Base-by-base conservation (phyloP, 2,329 filamentous ascomycete genomes). In the Neonectria hederae region DNA sequence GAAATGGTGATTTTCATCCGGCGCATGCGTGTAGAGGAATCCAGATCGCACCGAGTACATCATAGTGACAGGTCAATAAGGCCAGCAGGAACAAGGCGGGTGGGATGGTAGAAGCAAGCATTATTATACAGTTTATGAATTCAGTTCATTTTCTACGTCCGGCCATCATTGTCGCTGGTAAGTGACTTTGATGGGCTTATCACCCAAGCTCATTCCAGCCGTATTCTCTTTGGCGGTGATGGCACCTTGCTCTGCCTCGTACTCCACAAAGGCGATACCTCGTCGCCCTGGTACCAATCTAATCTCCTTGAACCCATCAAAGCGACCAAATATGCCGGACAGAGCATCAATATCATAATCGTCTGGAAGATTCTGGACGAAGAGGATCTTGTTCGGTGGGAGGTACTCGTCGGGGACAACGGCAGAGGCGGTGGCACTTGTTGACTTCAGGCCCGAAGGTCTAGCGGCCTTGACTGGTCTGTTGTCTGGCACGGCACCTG, bases 401-500 rank as follows among this genome's bases (percentile, higher is more conserved):
- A 98, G 87, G 79, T 97, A 98, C 81, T 99, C 96, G 86, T 98
- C 96, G n/a, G 94, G 94, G 19, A 98, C 90, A 59, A 94, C 90
- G 11, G 91, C 86, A 4, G 90, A 84, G 1, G 89, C 85, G 14
- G 88, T 84, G 6, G 89, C 86, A 62, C 88, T 89, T 1, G 90
- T 91, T 5, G 92, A 88, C 78, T 97, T 97, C 82, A 95, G 87
- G 35, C 92, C 92, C 0, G 77, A 75, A 4, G 76, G 71, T 43
- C 76, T 77, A n/a, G 87, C 85, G 17, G 90, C 85, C 83, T 95
- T 95, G 59, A 87, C 82, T 0, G 91, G 88, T 53, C 91, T 87
- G 26, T 76, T 80, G 19, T 85, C 81, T 17, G 79, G 76, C 17
- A 82, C 81, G 10, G 83, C 79, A 46, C 84, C 82, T 5, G 83